A percentile compares a stretch with the other conserved stretches of the same genome.
Evolutionary conservation across 2,329 filamentous ascomycete genomes (phyloP).

Genomic region (Epichloe coenophiala): DNA sequence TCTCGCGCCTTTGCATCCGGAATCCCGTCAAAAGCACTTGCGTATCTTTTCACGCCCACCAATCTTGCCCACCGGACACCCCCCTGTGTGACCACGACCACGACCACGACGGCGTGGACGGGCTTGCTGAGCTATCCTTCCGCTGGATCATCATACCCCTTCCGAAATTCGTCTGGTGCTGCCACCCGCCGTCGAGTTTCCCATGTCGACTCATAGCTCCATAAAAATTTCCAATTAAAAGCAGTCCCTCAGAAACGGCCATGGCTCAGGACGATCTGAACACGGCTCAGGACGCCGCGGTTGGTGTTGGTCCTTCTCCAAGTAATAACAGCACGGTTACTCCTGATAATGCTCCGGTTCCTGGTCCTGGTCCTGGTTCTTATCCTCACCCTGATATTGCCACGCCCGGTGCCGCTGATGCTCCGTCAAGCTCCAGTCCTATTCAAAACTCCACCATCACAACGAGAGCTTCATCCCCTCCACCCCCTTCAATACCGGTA

Average conservation of each 20-base stretch:
- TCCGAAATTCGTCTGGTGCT: constrained; percentile 2
- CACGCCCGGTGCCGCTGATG: constrained; percentile 6
- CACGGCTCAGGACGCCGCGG: constrained; percentile 17
- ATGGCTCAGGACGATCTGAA: constrained; percentile 17
- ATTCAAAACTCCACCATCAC: constrained; percentile 1
- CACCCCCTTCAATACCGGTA: constrained; percentile 3
- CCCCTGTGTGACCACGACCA: constrained; percentile 4
- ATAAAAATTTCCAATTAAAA: constrained; percentile 25
- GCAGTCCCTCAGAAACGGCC: constrained; percentile 5
- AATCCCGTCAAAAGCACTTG: constrained; percentile 3
- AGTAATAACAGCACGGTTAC: constrained; percentile 10
- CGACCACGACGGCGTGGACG: not conserved
- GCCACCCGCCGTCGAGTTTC: constrained; percentile 11
- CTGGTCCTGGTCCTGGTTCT: not conserved
- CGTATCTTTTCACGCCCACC: constrained; percentile 2
- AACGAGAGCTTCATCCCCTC: constrained; percentile 1
- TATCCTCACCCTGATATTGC: constrained; percentile 1
- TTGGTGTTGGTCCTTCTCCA: constrained; percentile 13
- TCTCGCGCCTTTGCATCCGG: constrained; percentile 7
- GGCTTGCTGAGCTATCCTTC: constrained; percentile 1
- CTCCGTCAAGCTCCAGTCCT: constrained; percentile 2
- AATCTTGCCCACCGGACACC: constrained; percentile 2
- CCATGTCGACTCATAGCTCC: constrained; percentile 21
- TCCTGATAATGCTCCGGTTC: constrained; percentile 9
- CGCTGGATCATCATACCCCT: constrained; percentile 1